phyloP scores from a whole-genome alignment of 345 rosid genomes.

The Reutealis trisperma region DNA sequence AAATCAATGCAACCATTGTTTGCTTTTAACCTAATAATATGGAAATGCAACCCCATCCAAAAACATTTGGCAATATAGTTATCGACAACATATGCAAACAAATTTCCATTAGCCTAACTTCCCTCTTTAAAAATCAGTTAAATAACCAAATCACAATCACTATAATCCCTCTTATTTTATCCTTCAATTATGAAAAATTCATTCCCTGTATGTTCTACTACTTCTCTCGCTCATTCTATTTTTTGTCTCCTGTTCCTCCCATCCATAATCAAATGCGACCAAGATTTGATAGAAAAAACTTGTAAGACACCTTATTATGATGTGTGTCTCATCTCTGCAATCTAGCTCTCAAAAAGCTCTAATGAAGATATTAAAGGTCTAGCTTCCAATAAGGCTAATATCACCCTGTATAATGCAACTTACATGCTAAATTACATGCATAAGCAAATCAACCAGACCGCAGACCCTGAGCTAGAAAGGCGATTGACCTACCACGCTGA shows the following conservation, averaged over 20 bases:
- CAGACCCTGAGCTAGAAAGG: constrained; percentile 56
- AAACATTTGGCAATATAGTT: constrained; percentile 1
- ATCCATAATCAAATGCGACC: constrained; percentile 17
- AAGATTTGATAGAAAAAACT: constrained; percentile 46
- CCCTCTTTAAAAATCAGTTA: not conserved
- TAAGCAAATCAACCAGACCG: constrained; percentile 37
- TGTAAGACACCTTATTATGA: constrained; percentile 68
- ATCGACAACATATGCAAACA: not conserved
- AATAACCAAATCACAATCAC: not conserved
- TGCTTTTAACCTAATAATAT: no score
- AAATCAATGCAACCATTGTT: no score
- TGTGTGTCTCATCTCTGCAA: no score
- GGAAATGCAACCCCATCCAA: no score
- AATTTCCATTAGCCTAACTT: not conserved
- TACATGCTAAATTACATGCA: constrained; percentile 54
- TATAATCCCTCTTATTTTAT: not conserved
- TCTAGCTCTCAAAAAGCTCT: constrained; percentile 24
- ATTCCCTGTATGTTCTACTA: not conserved
- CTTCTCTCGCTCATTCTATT: constrained; percentile 13
- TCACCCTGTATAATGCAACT: constrained; percentile 51
- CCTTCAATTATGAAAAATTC: constrained; percentile 25
- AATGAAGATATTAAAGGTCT: constrained; percentile 41
- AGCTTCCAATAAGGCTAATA: constrained; percentile 45
- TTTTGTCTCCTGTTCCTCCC: constrained; percentile 1
- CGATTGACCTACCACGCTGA: constrained; percentile 72